phyloP scores from a whole-genome alignment of 805 yeast genomes.

The Scheffersomyces amazonensis region DNA sequence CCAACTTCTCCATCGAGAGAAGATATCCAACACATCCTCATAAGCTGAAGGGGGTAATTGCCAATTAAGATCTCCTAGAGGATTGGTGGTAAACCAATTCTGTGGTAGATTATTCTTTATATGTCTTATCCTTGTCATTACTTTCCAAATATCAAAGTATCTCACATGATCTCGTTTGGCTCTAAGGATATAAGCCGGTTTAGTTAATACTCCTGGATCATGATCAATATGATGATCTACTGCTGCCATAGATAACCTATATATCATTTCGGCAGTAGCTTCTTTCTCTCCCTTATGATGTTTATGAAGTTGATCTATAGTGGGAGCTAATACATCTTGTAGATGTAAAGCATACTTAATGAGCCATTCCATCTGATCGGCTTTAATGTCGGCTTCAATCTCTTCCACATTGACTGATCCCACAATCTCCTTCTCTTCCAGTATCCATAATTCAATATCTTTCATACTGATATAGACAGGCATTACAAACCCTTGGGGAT shows the following conservation, averaged over 20 bases:
- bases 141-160: conserved; percentile 83
- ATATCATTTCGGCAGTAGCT: conserved; percentile 36
- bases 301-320: conserved; percentile 13
- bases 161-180: conserved; percentile 73
- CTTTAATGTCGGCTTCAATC: conserved; percentile 15
- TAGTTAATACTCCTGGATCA: conserved; percentile 87
- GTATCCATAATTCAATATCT: conserved; percentile 38
- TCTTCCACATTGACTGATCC: conserved; percentile 18
- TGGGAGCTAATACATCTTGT: conserved; percentile 10
- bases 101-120: conserved; percentile 57
- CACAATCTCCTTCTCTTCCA: conserved; percentile 11
- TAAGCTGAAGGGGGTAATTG: conserved; percentile 51
- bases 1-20: conserved; percentile 88
- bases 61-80: conserved; percentile 33
- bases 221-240: conserved; percentile 52
- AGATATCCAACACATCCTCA: conserved; percentile 53
- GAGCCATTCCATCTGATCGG: conserved; percentile 19
- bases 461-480: conserved; percentile 15
- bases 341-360: conserved; percentile 12
- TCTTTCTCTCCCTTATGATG: conserved; percentile 10
- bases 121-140: conserved; percentile 76
- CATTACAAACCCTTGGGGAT: conserved; percentile 16
- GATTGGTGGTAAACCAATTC: conserved; percentile 42
- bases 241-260: conserved; percentile 39
- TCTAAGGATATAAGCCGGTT: conserved; percentile 80